A percentile compares a stretch with the other conserved stretches of the same genome.
Conservation (phyloP, 2,329 filamentous ascomycete species). For the Lecanosticta acicola region DNA sequence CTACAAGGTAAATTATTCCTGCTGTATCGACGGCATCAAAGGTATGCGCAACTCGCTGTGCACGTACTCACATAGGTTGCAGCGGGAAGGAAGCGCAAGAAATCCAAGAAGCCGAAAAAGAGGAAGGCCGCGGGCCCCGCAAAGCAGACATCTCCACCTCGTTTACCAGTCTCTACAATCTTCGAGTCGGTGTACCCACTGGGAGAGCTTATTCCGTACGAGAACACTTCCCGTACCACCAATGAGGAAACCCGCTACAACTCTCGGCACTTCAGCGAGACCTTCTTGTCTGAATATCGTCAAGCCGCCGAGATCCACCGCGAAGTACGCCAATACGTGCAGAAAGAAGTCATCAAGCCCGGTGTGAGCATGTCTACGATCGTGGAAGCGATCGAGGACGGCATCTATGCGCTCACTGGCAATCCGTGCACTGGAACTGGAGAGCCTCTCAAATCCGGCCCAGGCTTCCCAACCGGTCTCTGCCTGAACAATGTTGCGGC, state of each 20-base stretch:
- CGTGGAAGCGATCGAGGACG: conserved; percentile 79
- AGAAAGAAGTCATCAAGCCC: conserved; percentile 69
- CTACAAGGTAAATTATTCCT: too few relatives aligned
- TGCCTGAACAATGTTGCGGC: conserved; percentile 81
- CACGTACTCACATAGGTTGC: too few relatives aligned
- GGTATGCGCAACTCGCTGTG: too few relatives aligned
- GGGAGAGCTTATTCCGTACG: conserved; percentile 75
- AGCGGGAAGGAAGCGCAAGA: too few relatives aligned
- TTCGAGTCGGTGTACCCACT: conserved; percentile 78
- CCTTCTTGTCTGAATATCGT: conserved; percentile 75
- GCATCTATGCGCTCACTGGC: conserved; percentile 69
- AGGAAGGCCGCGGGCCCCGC: too few relatives aligned
- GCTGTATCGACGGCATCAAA: too few relatives aligned
- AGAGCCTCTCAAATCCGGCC: conserved; percentile 70
- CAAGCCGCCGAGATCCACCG: conserved; percentile 84
- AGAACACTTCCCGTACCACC: conserved; percentile 74
- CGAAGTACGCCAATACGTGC: conserved; percentile 77
- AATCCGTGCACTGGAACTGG: conserved; percentile 72
- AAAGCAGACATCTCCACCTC: conserved; percentile 78
- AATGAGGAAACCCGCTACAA: conserved; percentile 78
- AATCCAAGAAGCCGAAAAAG: too few relatives aligned
- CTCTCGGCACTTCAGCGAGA: conserved; percentile 56
- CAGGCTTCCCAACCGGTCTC: conserved; percentile 81
- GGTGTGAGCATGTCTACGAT: conserved; percentile 76
- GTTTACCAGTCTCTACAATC: conserved; percentile 65